phyloP scores from a whole-genome alignment of 2,329 filamentous ascomycete genomes.

The Fonsecaea pedrosoi region DNA sequence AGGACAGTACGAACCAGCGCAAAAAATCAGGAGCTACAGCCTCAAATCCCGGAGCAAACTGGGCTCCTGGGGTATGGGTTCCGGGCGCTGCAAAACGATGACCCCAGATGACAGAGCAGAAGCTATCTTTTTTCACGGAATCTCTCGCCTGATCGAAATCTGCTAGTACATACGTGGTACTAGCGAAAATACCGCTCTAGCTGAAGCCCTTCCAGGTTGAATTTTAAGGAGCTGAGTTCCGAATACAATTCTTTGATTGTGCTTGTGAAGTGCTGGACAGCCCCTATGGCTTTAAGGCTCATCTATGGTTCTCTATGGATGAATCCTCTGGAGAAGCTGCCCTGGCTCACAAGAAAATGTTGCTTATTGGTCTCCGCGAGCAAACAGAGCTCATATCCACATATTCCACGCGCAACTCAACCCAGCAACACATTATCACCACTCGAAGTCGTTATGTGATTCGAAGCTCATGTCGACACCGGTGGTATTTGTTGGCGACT shows the following conservation, averaged over 20 bases:
- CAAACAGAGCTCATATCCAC: neutral
- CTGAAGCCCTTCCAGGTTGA: neutral
- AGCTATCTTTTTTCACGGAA: neutral
- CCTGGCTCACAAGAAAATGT: neutral
- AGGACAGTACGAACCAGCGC: constrained; percentile 8
- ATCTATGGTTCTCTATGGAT: neutral
- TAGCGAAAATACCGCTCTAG: neutral
- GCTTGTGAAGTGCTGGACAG: neutral
- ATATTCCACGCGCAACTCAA: neutral
- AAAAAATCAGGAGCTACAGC: constrained; percentile 17
- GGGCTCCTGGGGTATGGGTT: constrained; percentile 30
- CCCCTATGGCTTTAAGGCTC: neutral
- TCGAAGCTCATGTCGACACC: neutral
- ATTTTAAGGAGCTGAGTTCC: neutral
- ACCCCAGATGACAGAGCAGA: neutral
- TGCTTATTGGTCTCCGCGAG: neutral
- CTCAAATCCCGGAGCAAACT: constrained; percentile 29
- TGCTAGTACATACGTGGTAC: neutral
- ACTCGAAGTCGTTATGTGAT: neutral
- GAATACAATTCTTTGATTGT: neutral
- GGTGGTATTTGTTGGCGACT: neutral
- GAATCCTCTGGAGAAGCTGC: neutral
- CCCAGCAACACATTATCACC: neutral
- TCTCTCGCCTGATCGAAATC: neutral
- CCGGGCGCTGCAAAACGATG: constrained; percentile 29